Percentiles rank a stretch among this genome's conserved stretches.
phyloP scores from a whole-genome alignment of 2,329 filamentous ascomycete species.

The Beauveria sp. region DNA sequence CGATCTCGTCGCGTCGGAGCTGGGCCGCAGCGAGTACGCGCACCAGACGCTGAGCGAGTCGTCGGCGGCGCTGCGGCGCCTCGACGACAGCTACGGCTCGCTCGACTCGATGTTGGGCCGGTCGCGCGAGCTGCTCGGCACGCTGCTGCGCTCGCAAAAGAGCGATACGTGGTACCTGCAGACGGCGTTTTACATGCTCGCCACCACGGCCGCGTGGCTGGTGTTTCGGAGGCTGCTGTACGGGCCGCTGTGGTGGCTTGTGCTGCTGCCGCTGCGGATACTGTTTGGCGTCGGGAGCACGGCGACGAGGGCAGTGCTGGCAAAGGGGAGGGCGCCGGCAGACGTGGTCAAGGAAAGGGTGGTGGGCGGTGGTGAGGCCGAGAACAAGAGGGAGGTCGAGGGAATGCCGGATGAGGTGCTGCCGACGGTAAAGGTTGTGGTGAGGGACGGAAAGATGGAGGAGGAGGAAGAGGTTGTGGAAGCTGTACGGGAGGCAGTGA shows the following conservation, averaged over 20 bases:
- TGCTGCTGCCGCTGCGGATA: slow-evolving; percentile 73
- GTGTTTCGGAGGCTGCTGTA: slow-evolving; percentile 78
- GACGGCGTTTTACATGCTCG: slow-evolving; percentile 76
- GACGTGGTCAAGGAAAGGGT: slow-evolving; percentile 16
- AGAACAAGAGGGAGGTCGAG: slow-evolving; percentile 23
- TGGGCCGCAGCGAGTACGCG: slow-evolving; percentile 81
- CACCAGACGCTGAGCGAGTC: slow-evolving; percentile 81
- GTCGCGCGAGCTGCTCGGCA: slow-evolving; percentile 67
- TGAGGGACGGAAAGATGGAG: slow-evolving; percentile 14
- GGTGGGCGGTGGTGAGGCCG: slow-evolving; percentile 20
- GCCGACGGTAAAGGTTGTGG: slow-evolving; percentile 42
- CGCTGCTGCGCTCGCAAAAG: slow-evolving; percentile 80
- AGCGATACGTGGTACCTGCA: slow-evolving; percentile 97
- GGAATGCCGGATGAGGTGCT: slow-evolving; percentile 33
- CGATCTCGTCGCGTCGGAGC: slow-evolving; percentile 74
- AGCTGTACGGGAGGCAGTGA: slow-evolving; percentile 24
- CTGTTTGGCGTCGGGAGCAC: slow-evolving; percentile 52
- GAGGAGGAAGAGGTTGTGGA: slow-evolving; percentile 44
- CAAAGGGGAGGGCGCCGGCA: slow-evolving; percentile 19
- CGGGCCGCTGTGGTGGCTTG: slow-evolving; percentile 81
- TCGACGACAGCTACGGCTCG: slow-evolving; percentile 73
- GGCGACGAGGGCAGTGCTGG: slow-evolving; percentile 44
- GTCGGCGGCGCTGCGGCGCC: slow-evolving; percentile 69
- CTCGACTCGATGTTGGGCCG: slow-evolving; percentile 70
- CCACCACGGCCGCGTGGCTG: slow-evolving; percentile 74